Percentiles rank a stretch among this genome's conserved stretches.
These are phyloP conservation scores for Eutypella sp. DNA, from an alignment of 2,329 filamentous ascomycete species.

Conservation along the genomic window DNA sequence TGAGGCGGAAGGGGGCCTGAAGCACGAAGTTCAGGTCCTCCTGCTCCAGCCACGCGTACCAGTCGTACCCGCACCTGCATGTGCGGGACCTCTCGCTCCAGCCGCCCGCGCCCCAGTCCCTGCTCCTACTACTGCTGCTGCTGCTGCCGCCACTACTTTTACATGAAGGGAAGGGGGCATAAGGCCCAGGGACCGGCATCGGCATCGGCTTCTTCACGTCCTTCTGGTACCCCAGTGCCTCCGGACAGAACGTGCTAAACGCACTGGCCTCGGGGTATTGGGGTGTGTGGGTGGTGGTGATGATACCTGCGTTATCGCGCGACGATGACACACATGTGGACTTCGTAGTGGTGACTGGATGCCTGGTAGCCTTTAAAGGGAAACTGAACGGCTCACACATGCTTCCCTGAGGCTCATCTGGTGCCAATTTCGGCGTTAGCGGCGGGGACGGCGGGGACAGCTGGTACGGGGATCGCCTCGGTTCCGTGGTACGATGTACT, in stretches of 20 bases:
- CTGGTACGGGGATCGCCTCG: constrained; percentile 19
- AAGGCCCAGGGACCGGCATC: neutral
- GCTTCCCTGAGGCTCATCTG: constrained; percentile 19
- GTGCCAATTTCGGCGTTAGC: constrained; percentile 21
- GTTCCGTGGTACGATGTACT: constrained; percentile 17
- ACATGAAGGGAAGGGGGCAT: neutral
- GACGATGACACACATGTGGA: too few species aligned
- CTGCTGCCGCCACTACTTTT: neutral
- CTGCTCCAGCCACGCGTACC: constrained; percentile 15
- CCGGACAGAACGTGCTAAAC: constrained; percentile 35
- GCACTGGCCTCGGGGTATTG: constrained; percentile 33
- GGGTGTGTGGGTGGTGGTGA: constrained; percentile 8
- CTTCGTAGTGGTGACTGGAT: too few species aligned
- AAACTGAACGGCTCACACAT: constrained; percentile 11
- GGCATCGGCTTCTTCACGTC: constrained; percentile 27
- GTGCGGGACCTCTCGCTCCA: constrained; percentile 7
- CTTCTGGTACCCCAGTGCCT: constrained; percentile 35
- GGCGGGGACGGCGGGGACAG: constrained; percentile 29
- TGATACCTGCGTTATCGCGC: constrained; percentile 2
- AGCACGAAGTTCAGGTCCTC: constrained; percentile 19
- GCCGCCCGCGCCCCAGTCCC: too few species aligned
- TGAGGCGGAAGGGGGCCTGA: constrained; percentile 36
- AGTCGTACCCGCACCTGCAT: constrained; percentile 33
- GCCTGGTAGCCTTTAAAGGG: too few species aligned
- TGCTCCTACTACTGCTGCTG: neutral